A percentile compares a stretch with the other conserved stretches of the same genome.
Conservation (phyloP, 208 protist species). For the Trypanosoma mega region DNA sequence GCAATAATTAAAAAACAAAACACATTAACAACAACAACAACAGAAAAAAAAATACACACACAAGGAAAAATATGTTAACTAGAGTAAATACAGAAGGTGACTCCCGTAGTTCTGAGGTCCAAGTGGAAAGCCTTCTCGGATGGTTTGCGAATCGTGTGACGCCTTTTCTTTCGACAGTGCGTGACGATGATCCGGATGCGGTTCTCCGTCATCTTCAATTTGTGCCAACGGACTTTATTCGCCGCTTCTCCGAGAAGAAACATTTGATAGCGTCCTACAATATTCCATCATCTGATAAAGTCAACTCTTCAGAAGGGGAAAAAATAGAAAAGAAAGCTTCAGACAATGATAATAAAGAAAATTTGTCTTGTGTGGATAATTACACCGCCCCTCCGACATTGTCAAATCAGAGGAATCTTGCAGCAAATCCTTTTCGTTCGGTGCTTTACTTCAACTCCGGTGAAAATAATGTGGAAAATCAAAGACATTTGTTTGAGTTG, state of each 20-base stretch:
- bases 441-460: constrained; percentile 12
- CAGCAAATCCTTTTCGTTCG: constrained; percentile 8
- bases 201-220: constrained; percentile 20
- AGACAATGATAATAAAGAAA: too few species aligned
- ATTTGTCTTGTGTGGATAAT: too few species aligned
- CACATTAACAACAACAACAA: too few species aligned
- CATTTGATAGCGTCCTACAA: constrained; percentile 13
- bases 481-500: constrained; percentile 26
- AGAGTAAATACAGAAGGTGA: too few species aligned
- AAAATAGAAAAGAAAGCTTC: background rate
- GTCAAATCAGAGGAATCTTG: too few species aligned
- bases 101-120: background rate
- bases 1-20: too few species aligned
- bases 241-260: constrained; percentile 1
- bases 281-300: background rate
- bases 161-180: background rate
- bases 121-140: constrained; percentile 9
- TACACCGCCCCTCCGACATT: too few species aligned
- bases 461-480: constrained; percentile 11
- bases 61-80: too few species aligned
- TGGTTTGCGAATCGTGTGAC: constrained; percentile 12
- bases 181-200: constrained; percentile 9
- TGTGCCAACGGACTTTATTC: constrained; percentile 9
- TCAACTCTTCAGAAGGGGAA: background rate
- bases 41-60: too few species aligned